Evolutionary conservation across 805 yeast genomes (phyloP).

Genomic region (Candida maris): DNA sequence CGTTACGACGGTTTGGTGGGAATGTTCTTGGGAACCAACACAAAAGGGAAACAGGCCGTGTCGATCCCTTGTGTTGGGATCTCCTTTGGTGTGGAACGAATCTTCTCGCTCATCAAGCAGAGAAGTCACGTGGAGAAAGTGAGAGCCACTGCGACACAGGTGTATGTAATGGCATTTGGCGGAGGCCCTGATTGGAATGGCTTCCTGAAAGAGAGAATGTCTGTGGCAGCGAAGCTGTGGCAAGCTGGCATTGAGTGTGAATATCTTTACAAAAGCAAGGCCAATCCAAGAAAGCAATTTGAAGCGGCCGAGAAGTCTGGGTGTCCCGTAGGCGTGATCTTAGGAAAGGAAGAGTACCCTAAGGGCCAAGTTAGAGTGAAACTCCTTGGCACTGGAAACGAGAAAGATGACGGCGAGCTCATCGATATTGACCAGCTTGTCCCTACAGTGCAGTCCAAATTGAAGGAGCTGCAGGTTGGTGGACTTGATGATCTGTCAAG

Average conservation of each 20-base stretch:
- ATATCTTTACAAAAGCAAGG: slow-evolving; percentile 87
- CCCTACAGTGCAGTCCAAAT: slow-evolving; percentile 38
- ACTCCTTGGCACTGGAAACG: slow-evolving; percentile 78
- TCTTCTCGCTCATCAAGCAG: slow-evolving; percentile 84
- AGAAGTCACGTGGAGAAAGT: slow-evolving; percentile 63
- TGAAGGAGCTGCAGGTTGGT: slow-evolving; percentile 38
- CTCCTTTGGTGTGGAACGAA: slow-evolving; percentile 94
- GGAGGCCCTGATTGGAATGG: slow-evolving; percentile 98
- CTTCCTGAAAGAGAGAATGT: slow-evolving; percentile 87
- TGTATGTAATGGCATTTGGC: slow-evolving; percentile 95
- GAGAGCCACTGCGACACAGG: slow-evolving; percentile 87
- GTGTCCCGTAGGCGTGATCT: slow-evolving; percentile 82
- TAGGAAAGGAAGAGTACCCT: slow-evolving; percentile 91
- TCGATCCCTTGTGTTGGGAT: slow-evolving; percentile 97
- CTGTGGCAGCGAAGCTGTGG: slow-evolving; percentile 81
- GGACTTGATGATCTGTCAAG: slow-evolving; percentile 66
- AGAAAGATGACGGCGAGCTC: slow-evolving; percentile 80
- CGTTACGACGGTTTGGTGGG: slow-evolving; percentile 96
- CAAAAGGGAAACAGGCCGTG: slow-evolving; percentile 59
- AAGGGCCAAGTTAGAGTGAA: slow-evolving; percentile 83
- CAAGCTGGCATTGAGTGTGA: slow-evolving; percentile 84
- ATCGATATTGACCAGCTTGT: slow-evolving; percentile 62
- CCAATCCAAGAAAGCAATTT: slow-evolving; percentile 92
- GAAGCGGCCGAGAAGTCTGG: slow-evolving; percentile 97
- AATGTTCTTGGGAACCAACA: slow-evolving; percentile 84